Conservation (phyloP, 140 eudicot genomes). For the Oenanthe javanica region DNA sequence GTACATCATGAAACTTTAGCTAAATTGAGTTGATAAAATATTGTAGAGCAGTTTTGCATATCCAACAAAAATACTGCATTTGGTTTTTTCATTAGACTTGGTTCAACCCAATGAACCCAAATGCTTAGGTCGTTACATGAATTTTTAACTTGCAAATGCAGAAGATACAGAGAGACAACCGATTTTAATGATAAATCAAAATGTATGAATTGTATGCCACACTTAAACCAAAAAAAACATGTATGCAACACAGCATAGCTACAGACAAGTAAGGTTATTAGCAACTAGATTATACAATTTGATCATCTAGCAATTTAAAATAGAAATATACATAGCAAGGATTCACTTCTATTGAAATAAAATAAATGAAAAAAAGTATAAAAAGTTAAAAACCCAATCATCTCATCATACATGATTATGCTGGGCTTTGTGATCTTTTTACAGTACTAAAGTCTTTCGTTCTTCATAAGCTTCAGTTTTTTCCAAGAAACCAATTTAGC, state of each 20-base stretch:
- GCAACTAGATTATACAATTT: not conserved
- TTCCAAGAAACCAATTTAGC: not conserved
- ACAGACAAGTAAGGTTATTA: not conserved
- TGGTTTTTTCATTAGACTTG: not conserved
- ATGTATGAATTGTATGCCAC: not conserved
- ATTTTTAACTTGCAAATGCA: too few relatives aligned
- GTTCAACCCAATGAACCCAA: not conserved
- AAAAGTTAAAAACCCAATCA: not conserved
- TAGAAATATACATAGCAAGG: not conserved
- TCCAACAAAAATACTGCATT: not conserved
- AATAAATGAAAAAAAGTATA: not conserved
- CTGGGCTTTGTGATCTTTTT: not conserved
- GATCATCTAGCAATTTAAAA: not conserved
- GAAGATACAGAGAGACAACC: too few relatives aligned
- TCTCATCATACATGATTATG: not conserved
- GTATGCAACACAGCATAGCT: not conserved
- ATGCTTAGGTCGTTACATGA: too few relatives aligned
- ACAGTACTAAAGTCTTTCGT: not conserved
- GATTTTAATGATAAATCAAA: not conserved
- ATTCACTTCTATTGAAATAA: not conserved
- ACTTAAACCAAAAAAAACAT: not conserved
- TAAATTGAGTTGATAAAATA: not conserved
- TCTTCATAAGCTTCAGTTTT: not conserved
- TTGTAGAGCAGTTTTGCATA: not conserved
- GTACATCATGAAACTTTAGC: not conserved